Evolutionary conservation across 106 monocot genomes (phyloP).

Genomic region (Apostasia ramifera): DNA sequence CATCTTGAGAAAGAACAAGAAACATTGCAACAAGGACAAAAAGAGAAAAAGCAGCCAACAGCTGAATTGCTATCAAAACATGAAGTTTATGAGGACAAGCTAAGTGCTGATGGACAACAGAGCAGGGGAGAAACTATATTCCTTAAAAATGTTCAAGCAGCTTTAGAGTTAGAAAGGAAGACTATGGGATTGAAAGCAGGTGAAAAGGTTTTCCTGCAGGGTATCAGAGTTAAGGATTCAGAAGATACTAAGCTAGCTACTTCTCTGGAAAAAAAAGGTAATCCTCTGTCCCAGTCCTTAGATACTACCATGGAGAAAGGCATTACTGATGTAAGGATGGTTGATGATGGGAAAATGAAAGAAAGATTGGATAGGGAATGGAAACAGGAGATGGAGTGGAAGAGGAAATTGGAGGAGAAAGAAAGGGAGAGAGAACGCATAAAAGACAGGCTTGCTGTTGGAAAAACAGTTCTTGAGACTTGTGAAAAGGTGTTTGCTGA

Average conservation of each 20-base stretch:
- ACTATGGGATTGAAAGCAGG: not conserved
- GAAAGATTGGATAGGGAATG: conserved; percentile 20
- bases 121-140: conserved; percentile 7
- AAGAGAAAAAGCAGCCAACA: conserved; percentile 12
- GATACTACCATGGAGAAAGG: conserved; percentile 11
- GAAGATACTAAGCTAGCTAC: not conserved
- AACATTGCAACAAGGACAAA: conserved; percentile 7
- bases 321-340: not conserved
- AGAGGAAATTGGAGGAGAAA: conserved; percentile 44
- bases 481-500: conserved; percentile 52
- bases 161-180: conserved; percentile 5
- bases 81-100: conserved; percentile 3
- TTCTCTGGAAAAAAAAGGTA: not conserved
- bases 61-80: not conserved
- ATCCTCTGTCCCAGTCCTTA: conserved; percentile 4
- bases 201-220: conserved; percentile 2
- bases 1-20: conserved; percentile 12
- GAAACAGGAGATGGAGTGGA: conserved; percentile 26
- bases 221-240: not conserved
- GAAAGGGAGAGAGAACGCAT: conserved; percentile 86
- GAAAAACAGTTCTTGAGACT: conserved; percentile 59
- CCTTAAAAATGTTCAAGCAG: conserved; percentile 4
- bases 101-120: not conserved
- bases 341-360: conserved; percentile 8
- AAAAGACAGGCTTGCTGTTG: conserved; percentile 78